A percentile compares a stretch with the other conserved stretches of the same genome.
Evolutionary conservation across 352 stramenopile genomes (phyloP).

Genomic region (Sclerospora graminicola): DNA sequence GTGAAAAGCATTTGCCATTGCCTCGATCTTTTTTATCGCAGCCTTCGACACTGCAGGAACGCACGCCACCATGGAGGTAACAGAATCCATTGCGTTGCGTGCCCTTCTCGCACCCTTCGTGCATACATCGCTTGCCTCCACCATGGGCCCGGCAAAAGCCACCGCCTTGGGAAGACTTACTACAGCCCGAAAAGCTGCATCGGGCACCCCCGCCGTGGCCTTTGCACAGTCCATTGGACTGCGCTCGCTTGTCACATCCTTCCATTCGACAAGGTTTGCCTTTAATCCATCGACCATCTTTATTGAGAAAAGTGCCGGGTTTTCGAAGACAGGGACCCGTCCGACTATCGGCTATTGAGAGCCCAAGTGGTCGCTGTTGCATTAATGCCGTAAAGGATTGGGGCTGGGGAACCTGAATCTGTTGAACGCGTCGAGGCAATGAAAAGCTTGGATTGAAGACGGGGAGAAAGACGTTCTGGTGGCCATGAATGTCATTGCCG

Average conservation of each 20-base stretch:
- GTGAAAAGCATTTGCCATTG: constrained; percentile 75
- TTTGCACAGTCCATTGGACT: constrained; percentile 76
- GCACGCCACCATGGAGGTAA: constrained; percentile 68
- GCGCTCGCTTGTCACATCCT: constrained; percentile 62
- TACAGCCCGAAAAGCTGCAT: constrained; percentile 65
- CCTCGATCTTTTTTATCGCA: constrained; percentile 80
- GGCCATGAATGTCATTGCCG: not conserved
- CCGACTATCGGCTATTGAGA: constrained; percentile 7
- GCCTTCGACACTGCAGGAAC: constrained; percentile 52
- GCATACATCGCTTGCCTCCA: constrained; percentile 68
- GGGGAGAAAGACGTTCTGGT: not conserved
- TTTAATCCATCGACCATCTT: constrained; percentile 84
- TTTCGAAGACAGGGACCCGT: constrained; percentile 45
- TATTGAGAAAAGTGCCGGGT: constrained; percentile 79
- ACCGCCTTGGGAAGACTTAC: constrained; percentile 64
- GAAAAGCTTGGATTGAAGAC: constrained; percentile 10
- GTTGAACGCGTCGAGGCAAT: constrained; percentile 9
- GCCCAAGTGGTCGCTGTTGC: constrained; percentile 11
- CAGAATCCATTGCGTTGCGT: constrained; percentile 76
- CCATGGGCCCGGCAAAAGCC: constrained; percentile 70
- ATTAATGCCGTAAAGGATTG: constrained; percentile 22
- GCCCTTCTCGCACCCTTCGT: constrained; percentile 66
- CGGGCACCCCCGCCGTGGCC: constrained; percentile 67
- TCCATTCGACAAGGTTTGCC: constrained; percentile 70
- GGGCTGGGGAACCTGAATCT: constrained; percentile 8